Percentiles rank a stretch among this genome's conserved stretches.
These are phyloP conservation scores for Cyberlindnera maritima DNA, from an alignment of 805 yeast species.

Conservation along the genomic window DNA sequence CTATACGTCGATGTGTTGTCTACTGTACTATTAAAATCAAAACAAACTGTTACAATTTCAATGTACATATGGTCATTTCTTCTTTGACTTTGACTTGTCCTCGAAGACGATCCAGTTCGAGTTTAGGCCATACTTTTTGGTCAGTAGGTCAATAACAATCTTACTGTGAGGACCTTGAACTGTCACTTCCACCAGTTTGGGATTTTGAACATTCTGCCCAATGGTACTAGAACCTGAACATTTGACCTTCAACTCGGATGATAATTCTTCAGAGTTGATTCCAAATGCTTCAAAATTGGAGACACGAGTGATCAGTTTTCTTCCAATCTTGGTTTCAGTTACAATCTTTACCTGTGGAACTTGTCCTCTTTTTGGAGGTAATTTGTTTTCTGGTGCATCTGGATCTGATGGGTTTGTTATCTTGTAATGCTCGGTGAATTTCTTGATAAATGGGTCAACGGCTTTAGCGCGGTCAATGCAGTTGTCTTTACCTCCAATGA, in stretches of 20 bases:
- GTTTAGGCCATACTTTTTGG: slow-evolving; percentile 58
- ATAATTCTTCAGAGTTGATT: slow-evolving; percentile 61
- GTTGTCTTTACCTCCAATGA: slow-evolving; percentile 34
- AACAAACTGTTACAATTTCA: no score
- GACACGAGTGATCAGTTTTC: slow-evolving; percentile 75
- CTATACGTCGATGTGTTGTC: no score
- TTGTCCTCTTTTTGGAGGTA: slow-evolving; percentile 53
- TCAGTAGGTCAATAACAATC: slow-evolving; percentile 54
- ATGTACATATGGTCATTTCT: slow-evolving; percentile 32
- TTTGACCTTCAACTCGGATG: slow-evolving; percentile 65
- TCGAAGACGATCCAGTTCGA: slow-evolving; percentile 61
- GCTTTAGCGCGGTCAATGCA: slow-evolving; percentile 34
- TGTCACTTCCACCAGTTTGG: slow-evolving; percentile 60
- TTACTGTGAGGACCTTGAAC: slow-evolving; percentile 91
- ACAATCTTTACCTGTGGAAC: slow-evolving; percentile 64
- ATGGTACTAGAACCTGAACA: slow-evolving; percentile 90
- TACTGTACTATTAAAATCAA: no score
- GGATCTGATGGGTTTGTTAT: slow-evolving; percentile 35
- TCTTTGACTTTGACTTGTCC: slow-evolving; percentile 55
- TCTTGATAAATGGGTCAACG: slow-evolving; percentile 41
- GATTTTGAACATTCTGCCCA: slow-evolving; percentile 54
- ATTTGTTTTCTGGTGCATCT: slow-evolving; percentile 37
- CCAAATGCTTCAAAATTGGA: slow-evolving; percentile 65
- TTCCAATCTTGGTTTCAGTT: slow-evolving; percentile 76
- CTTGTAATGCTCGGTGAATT: slow-evolving; percentile 47